Evolutionary conservation across 2,329 filamentous ascomycete species (phyloP).

Genomic region (Pseudofabraea citricarpa): DNA sequence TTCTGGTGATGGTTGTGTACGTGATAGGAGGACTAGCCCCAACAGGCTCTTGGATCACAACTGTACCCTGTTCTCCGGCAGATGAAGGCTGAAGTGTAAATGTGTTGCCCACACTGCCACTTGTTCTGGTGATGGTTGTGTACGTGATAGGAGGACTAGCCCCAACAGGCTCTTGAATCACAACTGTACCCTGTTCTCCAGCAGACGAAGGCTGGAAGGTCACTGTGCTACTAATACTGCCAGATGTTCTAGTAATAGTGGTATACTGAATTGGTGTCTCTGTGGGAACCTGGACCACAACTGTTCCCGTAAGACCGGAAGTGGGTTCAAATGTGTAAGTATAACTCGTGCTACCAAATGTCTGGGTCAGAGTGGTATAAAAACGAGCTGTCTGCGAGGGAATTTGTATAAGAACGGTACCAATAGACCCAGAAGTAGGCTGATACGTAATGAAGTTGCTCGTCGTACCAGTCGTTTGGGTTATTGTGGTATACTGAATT

Average conservation of each 20-base stretch:
- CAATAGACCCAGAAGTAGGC: neutral
- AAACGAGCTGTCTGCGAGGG: neutral
- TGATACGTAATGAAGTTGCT: neutral
- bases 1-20: neutral
- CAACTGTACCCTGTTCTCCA: neutral
- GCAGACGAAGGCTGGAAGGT: neutral
- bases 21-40: neutral
- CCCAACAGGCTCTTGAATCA: neutral
- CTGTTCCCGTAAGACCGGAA: neutral
- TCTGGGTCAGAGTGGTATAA: neutral
- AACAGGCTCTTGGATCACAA: neutral
- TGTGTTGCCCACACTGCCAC: neutral
- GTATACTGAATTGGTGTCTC: neutral
- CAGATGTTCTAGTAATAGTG: neutral
- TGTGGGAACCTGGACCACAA: neutral
- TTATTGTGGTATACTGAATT: neutral
- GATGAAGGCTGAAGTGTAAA: neutral
- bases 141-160: neutral
- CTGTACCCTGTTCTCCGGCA: neutral
- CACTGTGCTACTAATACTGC: neutral
- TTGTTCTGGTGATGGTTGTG: neutral
- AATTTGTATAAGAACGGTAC: neutral
- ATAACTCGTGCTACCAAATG: no score
- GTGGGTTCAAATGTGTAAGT: neutral
- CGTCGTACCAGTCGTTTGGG: neutral